Conservation (phyloP, 352 stramenopile genomes). For the Phytophthora podocarpi region DNA sequence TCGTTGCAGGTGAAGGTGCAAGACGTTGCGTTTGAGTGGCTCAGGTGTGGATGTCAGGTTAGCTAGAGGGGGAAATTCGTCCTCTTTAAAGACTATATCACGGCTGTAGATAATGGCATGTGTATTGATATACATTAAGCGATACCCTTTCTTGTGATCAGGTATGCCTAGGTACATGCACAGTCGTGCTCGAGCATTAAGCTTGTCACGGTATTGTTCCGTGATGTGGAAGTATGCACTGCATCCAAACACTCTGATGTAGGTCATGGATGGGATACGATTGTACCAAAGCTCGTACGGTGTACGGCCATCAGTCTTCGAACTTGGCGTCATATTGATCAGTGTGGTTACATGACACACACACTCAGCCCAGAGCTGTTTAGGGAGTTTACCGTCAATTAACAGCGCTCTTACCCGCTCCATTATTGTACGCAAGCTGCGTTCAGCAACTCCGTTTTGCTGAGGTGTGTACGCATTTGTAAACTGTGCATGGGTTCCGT, state of each 20-base stretch:
- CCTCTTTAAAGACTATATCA: neutral
- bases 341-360: conserved; percentile 18
- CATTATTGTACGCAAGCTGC: conserved; percentile 19
- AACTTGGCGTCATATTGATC: neutral
- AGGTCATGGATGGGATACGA: neutral
- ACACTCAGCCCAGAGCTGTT: conserved; percentile 9
- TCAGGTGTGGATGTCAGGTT: no score
- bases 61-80: no score
- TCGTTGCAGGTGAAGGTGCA: no score
- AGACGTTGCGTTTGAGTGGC: no score
- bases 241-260: conserved; percentile 1
- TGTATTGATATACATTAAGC: neutral
- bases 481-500: conserved; percentile 28
- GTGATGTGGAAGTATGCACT: neutral
- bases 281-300: conserved; percentile 14
- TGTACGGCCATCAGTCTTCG: neutral
- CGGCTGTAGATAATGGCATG: neutral
- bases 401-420: conserved; percentile 2
- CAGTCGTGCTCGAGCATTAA: neutral
- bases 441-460: conserved; percentile 19
- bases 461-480: conserved; percentile 16
- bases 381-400: neutral
- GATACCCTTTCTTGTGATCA: conserved; percentile 6
- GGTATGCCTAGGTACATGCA: conserved; percentile 7
- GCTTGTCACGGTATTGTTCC: conserved; percentile 1